Percentiles rank a stretch among this genome's conserved stretches.
Conservation (phyloP, 345 rosid species). For the Hypericum perforatum region DNA sequence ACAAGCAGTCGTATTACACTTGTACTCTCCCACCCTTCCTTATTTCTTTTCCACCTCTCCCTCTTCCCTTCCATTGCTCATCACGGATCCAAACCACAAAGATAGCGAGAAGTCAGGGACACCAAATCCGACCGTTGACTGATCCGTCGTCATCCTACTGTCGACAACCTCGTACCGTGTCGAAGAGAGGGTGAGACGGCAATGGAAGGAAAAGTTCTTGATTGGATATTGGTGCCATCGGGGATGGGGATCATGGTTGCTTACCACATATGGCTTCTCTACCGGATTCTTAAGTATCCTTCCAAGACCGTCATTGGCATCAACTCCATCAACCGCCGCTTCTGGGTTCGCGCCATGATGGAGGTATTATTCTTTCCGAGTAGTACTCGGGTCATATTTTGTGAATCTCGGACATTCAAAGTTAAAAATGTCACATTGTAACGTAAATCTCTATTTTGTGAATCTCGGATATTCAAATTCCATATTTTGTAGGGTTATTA, state of each 20-base stretch:
- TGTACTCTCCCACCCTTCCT: constrained; percentile 11
- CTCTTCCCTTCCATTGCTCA: background rate
- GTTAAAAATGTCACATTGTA: too few species aligned
- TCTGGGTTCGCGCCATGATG: constrained; percentile 91
- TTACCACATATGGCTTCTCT: constrained; percentile 72
- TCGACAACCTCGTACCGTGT: too few species aligned
- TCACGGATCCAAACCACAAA: background rate
- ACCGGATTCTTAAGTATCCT: constrained; percentile 47
- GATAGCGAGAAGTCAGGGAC: background rate
- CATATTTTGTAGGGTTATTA: too few species aligned
- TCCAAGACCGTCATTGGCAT: constrained; percentile 59
- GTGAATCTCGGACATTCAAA: background rate
- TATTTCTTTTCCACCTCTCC: background rate
- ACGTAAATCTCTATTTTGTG: too few species aligned
- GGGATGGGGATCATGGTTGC: constrained; percentile 43
- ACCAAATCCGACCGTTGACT: too few species aligned
- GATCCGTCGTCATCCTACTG: too few species aligned
- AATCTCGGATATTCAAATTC: background rate
- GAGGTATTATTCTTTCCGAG: constrained; percentile 31
- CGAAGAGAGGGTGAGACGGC: too few species aligned
- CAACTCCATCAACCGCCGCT: constrained; percentile 73
- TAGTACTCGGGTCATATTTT: background rate
- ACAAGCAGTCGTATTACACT: constrained; percentile 23
- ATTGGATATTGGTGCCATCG: constrained; percentile 49
- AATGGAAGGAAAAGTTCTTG: constrained; percentile 49